These are phyloP conservation scores for Aspergillus haitiensis DNA, from an alignment of 495 filamentous ascomycete genomes.

Conservation along the genomic window DNA sequence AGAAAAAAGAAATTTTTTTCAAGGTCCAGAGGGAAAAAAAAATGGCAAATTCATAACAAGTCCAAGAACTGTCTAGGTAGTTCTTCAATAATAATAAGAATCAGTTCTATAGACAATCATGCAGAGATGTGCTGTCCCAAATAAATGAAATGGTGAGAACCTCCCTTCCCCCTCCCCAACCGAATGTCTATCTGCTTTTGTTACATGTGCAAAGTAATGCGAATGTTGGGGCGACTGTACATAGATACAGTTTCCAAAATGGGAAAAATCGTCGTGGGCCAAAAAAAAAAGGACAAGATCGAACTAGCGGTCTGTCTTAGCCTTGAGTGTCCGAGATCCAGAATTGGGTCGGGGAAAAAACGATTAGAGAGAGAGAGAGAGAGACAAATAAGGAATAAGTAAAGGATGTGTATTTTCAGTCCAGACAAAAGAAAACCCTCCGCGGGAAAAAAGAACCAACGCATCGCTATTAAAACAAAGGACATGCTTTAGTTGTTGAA, in stretches of 20 bases:
- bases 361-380: slow-evolving; percentile 1
- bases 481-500: slow-evolving; percentile 13
- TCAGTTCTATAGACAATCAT: slow-evolving; percentile 13
- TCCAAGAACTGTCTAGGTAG: not conserved
- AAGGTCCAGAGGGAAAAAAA: no score
- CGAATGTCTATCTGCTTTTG: slow-evolving; percentile 38
- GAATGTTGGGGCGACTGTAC: not conserved
- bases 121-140: not conserved
- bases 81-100: not conserved
- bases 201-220: slow-evolving; percentile 31
- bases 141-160: slow-evolving; percentile 8
- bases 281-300: no score
- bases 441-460: slow-evolving; percentile 19
- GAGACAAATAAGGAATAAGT: slow-evolving; percentile 12
- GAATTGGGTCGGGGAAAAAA: slow-evolving; percentile 1
- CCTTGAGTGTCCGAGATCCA: no score
- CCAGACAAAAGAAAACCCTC: slow-evolving; percentile 22
- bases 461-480: slow-evolving; percentile 36
- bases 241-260: not conserved
- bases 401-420: slow-evolving; percentile 24
- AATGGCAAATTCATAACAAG: slow-evolving; percentile 5
- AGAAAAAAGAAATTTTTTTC: no score
- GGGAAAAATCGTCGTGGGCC: not conserved
- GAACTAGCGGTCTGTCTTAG: no score
- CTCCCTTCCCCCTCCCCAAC: slow-evolving; percentile 22